Base-by-base conservation (phyloP, 1,139 yeast species). In the Fermentozyma sake region DNA sequence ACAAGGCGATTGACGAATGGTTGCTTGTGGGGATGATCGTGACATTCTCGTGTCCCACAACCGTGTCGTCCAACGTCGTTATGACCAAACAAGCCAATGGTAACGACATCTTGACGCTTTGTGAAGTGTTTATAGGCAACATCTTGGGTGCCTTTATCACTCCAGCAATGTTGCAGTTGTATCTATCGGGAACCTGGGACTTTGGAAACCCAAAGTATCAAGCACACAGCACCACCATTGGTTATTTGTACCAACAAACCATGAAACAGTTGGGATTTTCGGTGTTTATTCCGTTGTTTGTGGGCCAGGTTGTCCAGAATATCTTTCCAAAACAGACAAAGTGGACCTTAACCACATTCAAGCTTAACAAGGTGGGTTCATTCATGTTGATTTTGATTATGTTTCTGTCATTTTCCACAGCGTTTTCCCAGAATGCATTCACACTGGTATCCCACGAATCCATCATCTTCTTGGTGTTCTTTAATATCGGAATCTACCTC, bases 41-140 rank as follows among this genome's bases (percentile, higher is more conserved):
- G 24, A 82, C 94, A 2, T 84, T 84, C 25, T 73, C 91, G 4
- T 84, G 94, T 52, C 96, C 96, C 20, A 87, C 96, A 9, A 86
- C 96, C 0, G 94, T 86, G 12, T 77, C 91, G 0, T 86, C 89
- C 4, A 86, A 86, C 50, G 95, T 86, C 26, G 89, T 86, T 15
- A 85, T 86, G 95, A 86, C 96, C n/a, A 72, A 72, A 30, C 69
- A 68, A 32, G 89, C 94, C 1, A 78, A 79, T 42, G 95, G 95
- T 5, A 84, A 85, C 51, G 89, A 77, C 37, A 60, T 83, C 14
- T 59, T 86, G 31, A 80, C 95, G 13, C 61, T 85, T 9, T 80
- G 93, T 52, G 95, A 85, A 49, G 95, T 86, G 12, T 76, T 85
- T 33, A 69, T 86, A 23, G 96, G 95, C 2, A 86, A 87, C 47